phyloP scores from a whole-genome alignment of 106 monocot genomes.

The Hemerocallis citrina region DNA sequence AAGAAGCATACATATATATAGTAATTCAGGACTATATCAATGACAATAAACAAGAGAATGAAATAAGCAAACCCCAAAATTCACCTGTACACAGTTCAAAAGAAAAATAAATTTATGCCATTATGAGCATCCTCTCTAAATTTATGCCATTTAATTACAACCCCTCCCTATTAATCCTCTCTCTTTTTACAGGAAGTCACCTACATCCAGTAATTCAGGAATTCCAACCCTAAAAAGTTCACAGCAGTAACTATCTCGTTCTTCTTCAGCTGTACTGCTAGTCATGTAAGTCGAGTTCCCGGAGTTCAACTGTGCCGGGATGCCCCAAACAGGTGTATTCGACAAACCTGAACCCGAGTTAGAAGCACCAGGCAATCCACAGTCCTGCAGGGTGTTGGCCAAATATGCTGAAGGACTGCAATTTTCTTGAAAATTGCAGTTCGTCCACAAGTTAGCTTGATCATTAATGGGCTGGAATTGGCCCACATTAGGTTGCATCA shows the following conservation, averaged over 20 bases:
- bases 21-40: too few species aligned
- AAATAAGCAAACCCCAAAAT: too few species aligned
- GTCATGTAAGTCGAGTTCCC: constrained; percentile 16
- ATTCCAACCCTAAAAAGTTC: constrained; percentile 37
- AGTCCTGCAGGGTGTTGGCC: constrained; percentile 12
- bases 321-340: constrained; percentile 30
- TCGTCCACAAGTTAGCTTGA: neutral
- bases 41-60: too few species aligned
- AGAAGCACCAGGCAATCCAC: neutral
- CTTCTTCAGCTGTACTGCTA: constrained; percentile 25
- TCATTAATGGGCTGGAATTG: neutral
- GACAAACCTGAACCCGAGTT: constrained; percentile 29
- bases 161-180: too few species aligned
- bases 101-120: too few species aligned
- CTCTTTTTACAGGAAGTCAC: constrained; percentile 28
- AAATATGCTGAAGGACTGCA: neutral
- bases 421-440: neutral
- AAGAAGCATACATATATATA: too few species aligned
- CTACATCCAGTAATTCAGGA: constrained; percentile 35
- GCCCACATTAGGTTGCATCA: constrained; percentile 12
- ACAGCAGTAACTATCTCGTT: constrained; percentile 35
- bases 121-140: too few species aligned
- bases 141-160: too few species aligned
- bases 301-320: constrained; percentile 21
- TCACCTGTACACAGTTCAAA: too few species aligned